A percentile compares a stretch with the other conserved stretches of the same genome.
These are phyloP conservation scores for Saccharomycopsis microspora DNA, from an alignment of 805 yeast species.

Conservation along the genomic window DNA sequence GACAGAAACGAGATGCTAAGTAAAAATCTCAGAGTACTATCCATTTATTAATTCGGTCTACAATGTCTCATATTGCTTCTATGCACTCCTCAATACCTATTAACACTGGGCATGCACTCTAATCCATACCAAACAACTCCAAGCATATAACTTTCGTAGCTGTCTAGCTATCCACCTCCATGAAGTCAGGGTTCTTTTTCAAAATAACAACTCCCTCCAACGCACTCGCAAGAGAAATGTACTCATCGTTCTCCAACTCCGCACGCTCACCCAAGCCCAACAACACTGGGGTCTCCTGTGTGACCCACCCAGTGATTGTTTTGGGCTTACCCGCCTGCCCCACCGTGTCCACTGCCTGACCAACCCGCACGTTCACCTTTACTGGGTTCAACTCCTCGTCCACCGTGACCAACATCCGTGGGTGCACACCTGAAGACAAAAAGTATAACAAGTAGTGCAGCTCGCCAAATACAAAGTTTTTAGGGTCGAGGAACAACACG, in stretches of 20 bases:
- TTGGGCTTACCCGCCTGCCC: slow-evolving; percentile 99
- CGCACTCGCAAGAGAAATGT: slow-evolving; percentile 66
- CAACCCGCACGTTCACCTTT: slow-evolving; percentile 94
- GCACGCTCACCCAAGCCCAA: slow-evolving; percentile 93
- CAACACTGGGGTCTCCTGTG: slow-evolving; percentile 94
- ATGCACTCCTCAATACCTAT: not conserved
- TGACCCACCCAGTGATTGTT: slow-evolving; percentile 99
- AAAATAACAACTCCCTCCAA: slow-evolving; percentile 91
- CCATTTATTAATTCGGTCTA: not conserved
- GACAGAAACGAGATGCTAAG: no score
- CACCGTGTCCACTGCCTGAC: slow-evolving; percentile 97
- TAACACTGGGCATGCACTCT: not conserved
- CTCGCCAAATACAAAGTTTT: slow-evolving; percentile 64
- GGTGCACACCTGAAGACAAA: slow-evolving; percentile 80
- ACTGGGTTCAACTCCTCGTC: slow-evolving; percentile 79
- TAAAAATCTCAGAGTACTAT: not conserved
- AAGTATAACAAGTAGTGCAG: slow-evolving; percentile 75
- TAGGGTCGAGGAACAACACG: slow-evolving; percentile 79
- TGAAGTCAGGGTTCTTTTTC: slow-evolving; percentile 79
- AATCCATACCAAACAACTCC: no score
- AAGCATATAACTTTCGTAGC: not conserved
- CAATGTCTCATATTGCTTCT: not conserved
- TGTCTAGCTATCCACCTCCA: slow-evolving; percentile 38
- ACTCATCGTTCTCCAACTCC: slow-evolving; percentile 91
- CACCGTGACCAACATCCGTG: slow-evolving; percentile 86